These are phyloP conservation scores for Funneliformis caledonium DNA, from an alignment of 371 early-diverging fungal species.

Conservation along the genomic window DNA sequence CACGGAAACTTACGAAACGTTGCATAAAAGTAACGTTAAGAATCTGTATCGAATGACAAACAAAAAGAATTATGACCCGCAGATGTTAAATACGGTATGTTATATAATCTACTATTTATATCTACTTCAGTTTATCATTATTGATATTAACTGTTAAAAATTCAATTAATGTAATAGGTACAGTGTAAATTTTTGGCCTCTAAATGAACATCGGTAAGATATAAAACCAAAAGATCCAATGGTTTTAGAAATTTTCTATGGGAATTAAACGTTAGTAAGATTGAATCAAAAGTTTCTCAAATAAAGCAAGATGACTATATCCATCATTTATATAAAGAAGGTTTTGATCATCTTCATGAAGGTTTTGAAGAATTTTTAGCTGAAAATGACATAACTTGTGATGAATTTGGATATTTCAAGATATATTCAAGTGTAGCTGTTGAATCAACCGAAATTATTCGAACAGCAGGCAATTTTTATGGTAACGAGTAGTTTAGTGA, in stretches of 20 bases:
- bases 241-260: not conserved
- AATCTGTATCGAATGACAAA: constrained; percentile 3
- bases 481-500: not conserved
- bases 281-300: not conserved
- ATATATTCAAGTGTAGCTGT: not conserved
- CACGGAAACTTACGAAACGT: not conserved
- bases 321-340: not conserved
- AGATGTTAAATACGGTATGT: not conserved
- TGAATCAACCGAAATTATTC: not conserved
- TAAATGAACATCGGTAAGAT: not conserved
- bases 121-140: not conserved
- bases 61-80: not conserved
- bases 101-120: not conserved
- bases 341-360: not conserved
- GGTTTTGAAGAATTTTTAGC: not conserved
- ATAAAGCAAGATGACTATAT: not conserved
- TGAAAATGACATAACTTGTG: not conserved
- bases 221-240: not conserved
- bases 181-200: not conserved
- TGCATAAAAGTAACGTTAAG: not conserved
- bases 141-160: not conserved
- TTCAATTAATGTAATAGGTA: not conserved
- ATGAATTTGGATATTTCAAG: not conserved
- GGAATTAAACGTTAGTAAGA: not conserved
- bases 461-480: not conserved